These are phyloP conservation scores for Mallotus repandus DNA, from an alignment of 441 rosid genomes.

Conservation along the genomic window DNA sequence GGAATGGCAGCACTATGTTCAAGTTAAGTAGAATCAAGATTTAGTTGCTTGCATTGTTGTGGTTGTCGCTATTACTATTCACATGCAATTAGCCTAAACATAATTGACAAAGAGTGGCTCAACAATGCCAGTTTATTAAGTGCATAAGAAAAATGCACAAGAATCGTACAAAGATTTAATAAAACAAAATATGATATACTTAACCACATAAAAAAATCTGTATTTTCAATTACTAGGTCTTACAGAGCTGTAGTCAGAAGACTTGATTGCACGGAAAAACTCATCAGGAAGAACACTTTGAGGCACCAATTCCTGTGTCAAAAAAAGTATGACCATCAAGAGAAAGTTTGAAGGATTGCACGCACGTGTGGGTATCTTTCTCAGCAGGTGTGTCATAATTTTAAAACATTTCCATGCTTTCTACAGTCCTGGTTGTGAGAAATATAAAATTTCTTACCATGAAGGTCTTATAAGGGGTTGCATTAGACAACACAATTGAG, in stretches of 20 bases:
- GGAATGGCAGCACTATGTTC: not conserved
- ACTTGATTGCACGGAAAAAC: slow-evolving; percentile 53
- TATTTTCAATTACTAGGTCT: slow-evolving; percentile 28
- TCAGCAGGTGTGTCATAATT: not conserved
- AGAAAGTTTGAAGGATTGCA: not conserved
- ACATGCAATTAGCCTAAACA: not conserved
- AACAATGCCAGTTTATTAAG: not conserved
- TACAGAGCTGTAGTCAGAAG: slow-evolving; percentile 89
- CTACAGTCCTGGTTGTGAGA: not conserved
- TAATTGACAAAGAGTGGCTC: not conserved
- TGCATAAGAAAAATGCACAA: not conserved
- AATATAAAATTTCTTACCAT: slow-evolving; percentile 45
- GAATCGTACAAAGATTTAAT: not conserved
- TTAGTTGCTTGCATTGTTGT: not conserved
- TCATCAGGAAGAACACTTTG: slow-evolving; percentile 62
- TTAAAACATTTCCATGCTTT: not conserved
- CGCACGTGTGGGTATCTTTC: not conserved
- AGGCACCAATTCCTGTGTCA: slow-evolving; percentile 77
- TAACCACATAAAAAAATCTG: not conserved
- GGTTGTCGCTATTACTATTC: not conserved
- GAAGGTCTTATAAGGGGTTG: slow-evolving; percentile 87
- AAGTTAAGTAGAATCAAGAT: not conserved
- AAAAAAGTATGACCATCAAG: slow-evolving; percentile 15
- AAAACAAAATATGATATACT: not conserved
- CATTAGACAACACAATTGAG: slow-evolving; percentile 76